Base-by-base conservation (phyloP, 139 green algal genomes). In the Edaphochlamys debaryana region DNA sequence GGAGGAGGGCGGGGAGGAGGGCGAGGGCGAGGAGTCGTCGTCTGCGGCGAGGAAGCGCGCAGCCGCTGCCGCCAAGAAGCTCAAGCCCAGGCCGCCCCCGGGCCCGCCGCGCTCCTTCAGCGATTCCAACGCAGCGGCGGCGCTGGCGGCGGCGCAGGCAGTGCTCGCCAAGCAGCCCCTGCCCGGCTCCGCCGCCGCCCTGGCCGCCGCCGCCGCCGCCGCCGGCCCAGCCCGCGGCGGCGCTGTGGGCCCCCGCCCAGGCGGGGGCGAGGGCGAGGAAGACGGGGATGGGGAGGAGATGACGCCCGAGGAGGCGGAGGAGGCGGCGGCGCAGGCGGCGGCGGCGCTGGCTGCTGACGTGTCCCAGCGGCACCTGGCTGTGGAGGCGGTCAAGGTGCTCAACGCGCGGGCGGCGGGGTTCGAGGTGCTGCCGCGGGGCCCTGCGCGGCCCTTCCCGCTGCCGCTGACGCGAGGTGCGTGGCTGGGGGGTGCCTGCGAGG, bases 81-180 rank as follows among this genome's bases (percentile, higher is more conserved):
- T 19, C 3, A 15, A 23, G 62, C 62, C 36, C 36, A 52, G 29
- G 52, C 72, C 52, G 50, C 72, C 8, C 48, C 70, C 22, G 70
- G 25, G 22, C 15, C 56, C 56, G 22, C 56, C 22, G 22, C 22
- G 62, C n/a, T 11, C 13, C 1, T 40, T 32, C n/a, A 67, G 13
- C 13, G 62, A 37, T 7, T 11, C 30, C 19, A 40, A 25, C 19
- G 62, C 27, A 4, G 62, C n/a, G n/a, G n/a, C 50, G 52, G 72
- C 72, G 32, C 32, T 79, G 72, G 72, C 72, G 34, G 72, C 52
- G 27, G 72, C 72, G 70, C 32, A 48, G 8, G 70, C n/a, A 32
- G 63, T 32, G 7, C 27, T 67, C 11, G 17, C 29, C 60, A 37
- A 13, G 29, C 30, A 34, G 60, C 50, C 50, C 7, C 6, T 58